Base-by-base conservation (phyloP, 2,329 filamentous ascomycete species). In the Ophiocordyceps camponoti-saundersi region DNA sequence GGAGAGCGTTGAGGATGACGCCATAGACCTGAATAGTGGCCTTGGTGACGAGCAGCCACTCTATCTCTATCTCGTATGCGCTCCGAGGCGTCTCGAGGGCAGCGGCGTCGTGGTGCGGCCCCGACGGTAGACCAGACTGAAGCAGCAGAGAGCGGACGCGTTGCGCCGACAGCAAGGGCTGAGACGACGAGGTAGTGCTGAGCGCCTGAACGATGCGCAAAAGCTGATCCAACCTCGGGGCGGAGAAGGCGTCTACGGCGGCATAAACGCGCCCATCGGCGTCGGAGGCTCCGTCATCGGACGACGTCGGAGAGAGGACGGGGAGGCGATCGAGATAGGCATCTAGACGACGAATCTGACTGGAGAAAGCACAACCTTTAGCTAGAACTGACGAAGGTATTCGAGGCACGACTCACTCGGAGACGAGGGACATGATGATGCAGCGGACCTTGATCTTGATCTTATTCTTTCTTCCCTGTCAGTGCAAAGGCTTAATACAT, bases 21-120 rank as follows among this genome's bases (percentile, higher is more conserved):
- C 90, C 90, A 57, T 95, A 93, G 1, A 83, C 80, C 58, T 95
- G 90, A n/a, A 89, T 79, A 0, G 89, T 85, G 5, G 89, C 89
- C 62, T 96, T 98, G 63, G 84, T 86, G 29, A 93, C 75, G 16
- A 95, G 70, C 22, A 95, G 67, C 92, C 92, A 96, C 62, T 94
- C 83, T 45, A 95, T 73, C 56, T 95, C 85, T 45, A 75, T 72
- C 59, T 88, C 81, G 56, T 85, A 82, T 18, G 69, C 65, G 48
- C 57, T 69, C 53, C 65, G 71, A 7, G 53, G 49, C 23, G 53
- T 52, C 22, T 56, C 53, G 12, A 59, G 52, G 29, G 48, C 50
- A 23, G 55, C 48, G 15, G 64, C 60, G 48, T 65, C 60, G 22
- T 62, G 58, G 47, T 41, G 64, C 58, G 48, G 64, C 59, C 29